Evolutionary conservation across 495 filamentous ascomycete genomes (phyloP).

Genomic region (Lasiosphaeria miniovina): DNA sequence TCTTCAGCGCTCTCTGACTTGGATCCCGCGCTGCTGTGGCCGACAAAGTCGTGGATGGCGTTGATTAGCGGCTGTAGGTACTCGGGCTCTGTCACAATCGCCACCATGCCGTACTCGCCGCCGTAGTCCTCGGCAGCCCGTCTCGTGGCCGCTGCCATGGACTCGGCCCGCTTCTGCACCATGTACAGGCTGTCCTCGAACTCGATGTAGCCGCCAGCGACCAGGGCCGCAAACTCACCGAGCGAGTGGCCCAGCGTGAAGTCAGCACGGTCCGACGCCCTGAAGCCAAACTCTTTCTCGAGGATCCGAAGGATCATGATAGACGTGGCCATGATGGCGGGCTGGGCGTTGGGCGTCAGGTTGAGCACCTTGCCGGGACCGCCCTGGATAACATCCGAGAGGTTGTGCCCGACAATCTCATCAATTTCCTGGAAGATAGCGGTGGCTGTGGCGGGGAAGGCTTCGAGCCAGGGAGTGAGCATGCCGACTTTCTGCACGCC

Average conservation of each 20-base stretch:
- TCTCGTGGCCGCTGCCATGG: slow-evolving; percentile 75
- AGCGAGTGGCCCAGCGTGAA: slow-evolving; percentile 88
- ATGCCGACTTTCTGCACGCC: slow-evolving; percentile 95
- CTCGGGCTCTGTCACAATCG: slow-evolving; percentile 78
- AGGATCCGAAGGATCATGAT: slow-evolving; percentile 87
- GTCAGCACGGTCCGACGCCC: slow-evolving; percentile 63
- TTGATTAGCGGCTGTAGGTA: slow-evolving; percentile 65
- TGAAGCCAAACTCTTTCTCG: slow-evolving; percentile 79
- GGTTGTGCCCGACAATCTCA: slow-evolving; percentile 59
- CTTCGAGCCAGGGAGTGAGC: slow-evolving; percentile 76
- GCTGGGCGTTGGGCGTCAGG: slow-evolving; percentile 83
- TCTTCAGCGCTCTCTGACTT: slow-evolving; percentile 65
- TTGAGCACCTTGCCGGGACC: slow-evolving; percentile 75
- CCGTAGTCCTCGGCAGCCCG: slow-evolving; percentile 59
- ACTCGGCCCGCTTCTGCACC: slow-evolving; percentile 75
- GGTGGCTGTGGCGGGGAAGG: slow-evolving; percentile 71
- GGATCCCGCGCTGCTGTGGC: slow-evolving; percentile 57
- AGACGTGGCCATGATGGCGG: slow-evolving; percentile 92
- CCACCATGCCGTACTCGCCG: slow-evolving; percentile 90
- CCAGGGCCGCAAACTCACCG: slow-evolving; percentile 92
- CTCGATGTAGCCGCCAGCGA: slow-evolving; percentile 71
- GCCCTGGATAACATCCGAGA: slow-evolving; percentile 74
- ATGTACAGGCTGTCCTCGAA: slow-evolving; percentile 76
- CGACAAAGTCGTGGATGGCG: slow-evolving; percentile 78
- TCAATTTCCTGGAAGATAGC: slow-evolving; percentile 83